Evolutionary conservation across 306 rosid genomes (phyloP).

Genomic region (Rubus parviflorus): DNA sequence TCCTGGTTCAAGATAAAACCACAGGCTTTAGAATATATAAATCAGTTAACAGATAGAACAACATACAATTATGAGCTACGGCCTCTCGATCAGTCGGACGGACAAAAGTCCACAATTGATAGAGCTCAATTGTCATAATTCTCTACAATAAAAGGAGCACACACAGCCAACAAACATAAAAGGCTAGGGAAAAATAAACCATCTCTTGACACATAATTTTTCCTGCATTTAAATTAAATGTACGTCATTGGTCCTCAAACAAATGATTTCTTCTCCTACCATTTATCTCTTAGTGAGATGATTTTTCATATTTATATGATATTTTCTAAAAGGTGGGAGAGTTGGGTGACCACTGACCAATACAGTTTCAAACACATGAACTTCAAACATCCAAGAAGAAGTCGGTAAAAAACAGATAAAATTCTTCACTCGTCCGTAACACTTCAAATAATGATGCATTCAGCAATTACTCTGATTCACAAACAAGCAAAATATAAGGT

Average conservation of each 20-base stretch:
- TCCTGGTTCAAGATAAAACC: conserved; percentile 53
- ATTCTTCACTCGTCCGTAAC: not conserved
- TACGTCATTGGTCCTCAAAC: not conserved
- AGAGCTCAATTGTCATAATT: not conserved
- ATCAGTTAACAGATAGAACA: not conserved
- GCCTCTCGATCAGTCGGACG: not conserved
- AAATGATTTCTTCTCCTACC: not conserved
- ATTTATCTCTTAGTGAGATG: not conserved
- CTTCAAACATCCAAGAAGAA: not conserved
- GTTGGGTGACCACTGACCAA: no score
- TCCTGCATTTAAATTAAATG: not conserved
- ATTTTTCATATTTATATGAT: not conserved
- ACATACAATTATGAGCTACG: not conserved
- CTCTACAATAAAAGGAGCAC: not conserved
- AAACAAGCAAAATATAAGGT: not conserved
- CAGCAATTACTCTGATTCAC: not conserved
- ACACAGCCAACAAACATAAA: not conserved
- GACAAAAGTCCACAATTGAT: not conserved
- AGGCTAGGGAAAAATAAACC: not conserved
- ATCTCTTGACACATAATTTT: not conserved
- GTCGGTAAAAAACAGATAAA: not conserved
- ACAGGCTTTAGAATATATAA: conserved; percentile 8
- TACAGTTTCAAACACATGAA: not conserved
- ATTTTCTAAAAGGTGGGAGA: not conserved
- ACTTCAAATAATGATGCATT: not conserved